A percentile compares a stretch with the other conserved stretches of the same genome.
Evolutionary conservation across 1,139 yeast species (phyloP).

Genomic region (Yamadazyma sp.): DNA sequence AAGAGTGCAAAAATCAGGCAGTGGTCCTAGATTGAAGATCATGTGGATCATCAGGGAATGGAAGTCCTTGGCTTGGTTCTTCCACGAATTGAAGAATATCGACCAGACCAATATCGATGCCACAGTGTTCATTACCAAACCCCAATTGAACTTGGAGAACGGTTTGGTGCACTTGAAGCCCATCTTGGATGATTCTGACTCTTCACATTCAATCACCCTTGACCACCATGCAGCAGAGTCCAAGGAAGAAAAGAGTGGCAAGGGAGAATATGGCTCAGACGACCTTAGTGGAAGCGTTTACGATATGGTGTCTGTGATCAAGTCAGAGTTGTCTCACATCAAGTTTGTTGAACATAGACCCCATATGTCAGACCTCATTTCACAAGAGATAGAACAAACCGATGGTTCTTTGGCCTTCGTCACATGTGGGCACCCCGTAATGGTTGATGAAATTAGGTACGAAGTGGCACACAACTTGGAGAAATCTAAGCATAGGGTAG

Average conservation of each 20-base stretch:
- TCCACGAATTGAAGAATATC: conserved; percentile 39
- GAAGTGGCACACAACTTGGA: conserved; percentile 23
- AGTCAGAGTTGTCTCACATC: conserved; percentile 22
- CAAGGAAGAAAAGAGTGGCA: conserved; percentile 8
- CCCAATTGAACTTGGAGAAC: conserved; percentile 11
- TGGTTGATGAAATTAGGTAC: conserved; percentile 33
- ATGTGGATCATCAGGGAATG: conserved; percentile 50
- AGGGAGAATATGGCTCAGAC: conserved; percentile 4
- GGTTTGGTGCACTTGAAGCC: conserved; percentile 15
- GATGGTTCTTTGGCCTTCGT: conserved; percentile 32
- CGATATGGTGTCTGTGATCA: conserved; percentile 9
- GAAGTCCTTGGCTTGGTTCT: conserved; percentile 45
- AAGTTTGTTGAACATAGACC: conserved; percentile 34
- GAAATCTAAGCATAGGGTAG: conserved; percentile 22
- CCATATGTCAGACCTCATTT: conserved; percentile 21
- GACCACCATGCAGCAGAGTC: conserved; percentile 16
- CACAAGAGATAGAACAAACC: conserved; percentile 22
- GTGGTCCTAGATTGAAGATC: conserved; percentile 16
- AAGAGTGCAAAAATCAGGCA: conserved; percentile 11
- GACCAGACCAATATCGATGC: conserved; percentile 24
- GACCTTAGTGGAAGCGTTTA: conserved; percentile 7
- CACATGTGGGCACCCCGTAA: conserved; percentile 38
- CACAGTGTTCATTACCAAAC: conserved; percentile 21
- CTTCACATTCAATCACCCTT: conserved; percentile 10
- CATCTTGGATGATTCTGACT: conserved; percentile 13